Conservation (phyloP, 1,139 yeast species). For the Meyerozyma smithsonii region DNA sequence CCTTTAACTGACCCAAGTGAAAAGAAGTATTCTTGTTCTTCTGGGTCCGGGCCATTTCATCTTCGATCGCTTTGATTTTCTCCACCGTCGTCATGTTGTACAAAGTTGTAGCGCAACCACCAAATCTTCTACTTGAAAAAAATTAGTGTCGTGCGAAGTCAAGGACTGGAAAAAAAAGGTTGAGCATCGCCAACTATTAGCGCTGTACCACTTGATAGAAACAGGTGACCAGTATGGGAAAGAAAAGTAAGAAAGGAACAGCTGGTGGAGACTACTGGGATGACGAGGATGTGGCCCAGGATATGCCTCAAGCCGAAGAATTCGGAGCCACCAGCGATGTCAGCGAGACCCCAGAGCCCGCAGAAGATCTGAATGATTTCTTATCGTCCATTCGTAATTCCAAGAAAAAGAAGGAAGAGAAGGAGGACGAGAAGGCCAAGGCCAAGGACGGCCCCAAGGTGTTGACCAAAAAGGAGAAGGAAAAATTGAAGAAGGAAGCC, state of each 20-base stretch:
- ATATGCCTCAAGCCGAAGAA: slow-evolving; percentile 54
- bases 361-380: slow-evolving; percentile 48
- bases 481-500: slow-evolving; percentile 93
- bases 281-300: slow-evolving; percentile 64
- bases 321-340: slow-evolving; percentile 30
- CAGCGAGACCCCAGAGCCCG: slow-evolving; percentile 16
- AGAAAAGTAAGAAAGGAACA: slow-evolving; percentile 49
- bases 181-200: slow-evolving; percentile 1
- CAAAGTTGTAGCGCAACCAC: slow-evolving; percentile 1
- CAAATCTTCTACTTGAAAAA: slow-evolving; percentile 3
- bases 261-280: slow-evolving; percentile 78
- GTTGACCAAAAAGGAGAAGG: slow-evolving; percentile 95
- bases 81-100: slow-evolving; percentile 77
- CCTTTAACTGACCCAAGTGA: slow-evolving; percentile 95
- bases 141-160: slow-evolving; percentile 9
- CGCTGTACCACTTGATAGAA: not conserved
- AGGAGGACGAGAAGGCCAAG: slow-evolving; percentile 48
- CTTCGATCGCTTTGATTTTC: slow-evolving; percentile 87
- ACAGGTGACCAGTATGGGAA: slow-evolving; percentile 28
- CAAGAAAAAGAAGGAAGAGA: slow-evolving; percentile 67
- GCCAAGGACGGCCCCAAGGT: slow-evolving; percentile 60
- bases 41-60: slow-evolving; percentile 93
- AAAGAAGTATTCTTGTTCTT: slow-evolving; percentile 94
- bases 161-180: slow-evolving; percentile 7
- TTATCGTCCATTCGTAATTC: slow-evolving; percentile 78